These are phyloP conservation scores for Leccinum rimulosum DNA, from an alignment of 768 basidiomycete genomes.

Conservation along the genomic window DNA sequence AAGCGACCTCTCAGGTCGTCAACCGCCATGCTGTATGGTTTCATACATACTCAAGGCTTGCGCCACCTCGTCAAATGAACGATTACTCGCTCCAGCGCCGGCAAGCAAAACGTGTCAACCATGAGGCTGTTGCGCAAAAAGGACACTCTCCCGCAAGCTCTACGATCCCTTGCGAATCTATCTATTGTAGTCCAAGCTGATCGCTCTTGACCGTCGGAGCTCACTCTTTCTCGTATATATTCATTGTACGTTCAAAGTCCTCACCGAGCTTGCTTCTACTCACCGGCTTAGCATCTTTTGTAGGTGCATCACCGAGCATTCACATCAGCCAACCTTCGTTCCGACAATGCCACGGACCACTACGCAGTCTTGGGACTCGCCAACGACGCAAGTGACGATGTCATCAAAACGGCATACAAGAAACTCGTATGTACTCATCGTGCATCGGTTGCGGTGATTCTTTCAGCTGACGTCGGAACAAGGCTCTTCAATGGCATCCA, in stretches of 20 bases:
- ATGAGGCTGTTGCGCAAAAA: conserved; percentile 28
- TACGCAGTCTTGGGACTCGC: conserved; percentile 47
- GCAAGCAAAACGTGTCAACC: conserved; percentile 34
- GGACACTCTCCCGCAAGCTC: conserved; percentile 17
- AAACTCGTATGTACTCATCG: conserved; percentile 45
- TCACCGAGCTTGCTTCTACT: conserved; percentile 6
- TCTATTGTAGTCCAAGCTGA: conserved; percentile 17
- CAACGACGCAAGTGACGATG: conserved; percentile 45
- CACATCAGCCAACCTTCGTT: conserved; percentile 11
- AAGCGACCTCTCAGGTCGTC: too few relatives aligned
- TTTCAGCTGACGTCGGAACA: conserved; percentile 14
- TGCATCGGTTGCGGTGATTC: conserved; percentile 21
- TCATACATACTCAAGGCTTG: conserved; percentile 12
- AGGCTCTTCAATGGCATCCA: conserved; percentile 69
- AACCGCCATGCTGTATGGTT: conserved; percentile 10
- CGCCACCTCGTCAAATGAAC: conserved; percentile 21
- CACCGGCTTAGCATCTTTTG: conserved; percentile 2
- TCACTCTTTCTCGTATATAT: conserved; percentile 29
- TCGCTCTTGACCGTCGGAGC: conserved; percentile 25
- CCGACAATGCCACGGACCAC: conserved; percentile 30
- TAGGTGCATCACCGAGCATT: conserved; percentile 6
- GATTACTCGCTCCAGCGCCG: conserved; percentile 29
- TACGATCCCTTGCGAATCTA: conserved; percentile 26
- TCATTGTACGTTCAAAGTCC: conserved; percentile 14
- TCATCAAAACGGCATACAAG: conserved; percentile 61